These are phyloP conservation scores for Aspergillus cejpii DNA, from an alignment of 2,329 filamentous ascomycete genomes.

Conservation along the genomic window DNA sequence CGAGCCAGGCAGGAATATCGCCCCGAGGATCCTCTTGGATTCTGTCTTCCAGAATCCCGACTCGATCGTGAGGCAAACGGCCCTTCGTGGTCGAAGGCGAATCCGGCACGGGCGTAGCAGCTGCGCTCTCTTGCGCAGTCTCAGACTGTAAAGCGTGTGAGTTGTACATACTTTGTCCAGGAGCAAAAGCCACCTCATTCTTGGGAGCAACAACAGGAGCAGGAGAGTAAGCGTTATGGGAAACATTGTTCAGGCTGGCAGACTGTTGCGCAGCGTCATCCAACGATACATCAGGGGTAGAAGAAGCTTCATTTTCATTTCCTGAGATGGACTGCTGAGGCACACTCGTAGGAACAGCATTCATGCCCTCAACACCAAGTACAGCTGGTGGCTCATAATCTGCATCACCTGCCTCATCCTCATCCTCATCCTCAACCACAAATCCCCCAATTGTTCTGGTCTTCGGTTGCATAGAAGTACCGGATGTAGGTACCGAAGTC, in stretches of 20 bases:
- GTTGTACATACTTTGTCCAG: conserved; percentile 35
- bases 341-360: conserved; percentile 44
- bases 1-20: conserved; percentile 85
- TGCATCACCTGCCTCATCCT: conserved; percentile 46
- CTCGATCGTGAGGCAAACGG: conserved; percentile 63
- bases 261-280: conserved; percentile 50
- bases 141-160: conserved; percentile 28
- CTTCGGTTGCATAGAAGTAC: conserved; percentile 36
- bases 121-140: conserved; percentile 33
- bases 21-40: conserved; percentile 88
- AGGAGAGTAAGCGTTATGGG: conserved; percentile 47
- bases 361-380: conserved; percentile 45
- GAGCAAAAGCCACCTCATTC: conserved; percentile 34
- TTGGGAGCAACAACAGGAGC: conserved; percentile 41
- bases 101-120: conserved; percentile 38
- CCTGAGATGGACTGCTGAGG: conserved; percentile 51
- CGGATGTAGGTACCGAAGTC: conserved; percentile 25
- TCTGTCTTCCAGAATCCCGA: conserved; percentile 79
- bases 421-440: conserved; percentile 57
- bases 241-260: conserved; percentile 43
- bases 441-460: conserved; percentile 55
- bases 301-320: conserved; percentile 51
- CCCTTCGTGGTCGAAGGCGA: conserved; percentile 44
- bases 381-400: conserved; percentile 51
- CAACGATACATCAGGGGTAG: conserved; percentile 55